Percentiles rank a stretch among this genome's conserved stretches.
These are phyloP conservation scores for Xylaria arbuscula DNA, from an alignment of 2,329 filamentous ascomycete genomes.

Conservation along the genomic window DNA sequence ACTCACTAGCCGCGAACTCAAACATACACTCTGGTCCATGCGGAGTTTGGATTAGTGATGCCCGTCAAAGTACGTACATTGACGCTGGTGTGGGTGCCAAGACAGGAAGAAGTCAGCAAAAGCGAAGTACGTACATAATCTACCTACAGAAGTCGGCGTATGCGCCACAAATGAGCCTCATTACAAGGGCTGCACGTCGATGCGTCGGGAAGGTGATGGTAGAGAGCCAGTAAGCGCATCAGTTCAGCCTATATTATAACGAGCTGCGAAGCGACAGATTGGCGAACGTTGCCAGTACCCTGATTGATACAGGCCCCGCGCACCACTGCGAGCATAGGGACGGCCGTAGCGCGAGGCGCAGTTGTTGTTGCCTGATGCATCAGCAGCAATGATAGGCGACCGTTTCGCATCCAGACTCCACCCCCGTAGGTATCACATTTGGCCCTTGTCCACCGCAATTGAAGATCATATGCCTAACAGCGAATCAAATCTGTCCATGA, in stretches of 20 bases:
- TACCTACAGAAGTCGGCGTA: background rate
- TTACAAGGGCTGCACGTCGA: background rate
- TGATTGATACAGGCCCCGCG: background rate
- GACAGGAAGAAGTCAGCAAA: background rate
- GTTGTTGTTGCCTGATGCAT: slow-evolving; percentile 17
- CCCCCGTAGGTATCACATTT: background rate
- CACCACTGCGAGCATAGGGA: background rate
- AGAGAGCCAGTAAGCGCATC: background rate
- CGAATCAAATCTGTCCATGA: slow-evolving; percentile 15
- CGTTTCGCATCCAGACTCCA: background rate
- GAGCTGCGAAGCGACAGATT: background rate
- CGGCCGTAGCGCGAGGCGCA: background rate
- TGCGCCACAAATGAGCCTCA: slow-evolving; percentile 11
- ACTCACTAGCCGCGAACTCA: background rate
- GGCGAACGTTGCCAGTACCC: background rate
- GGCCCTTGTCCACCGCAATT: slow-evolving; percentile 4
- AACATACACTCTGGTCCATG: background rate
- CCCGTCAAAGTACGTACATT: background rate
- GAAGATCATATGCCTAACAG: background rate
- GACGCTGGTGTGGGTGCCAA: background rate
- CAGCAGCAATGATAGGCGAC: slow-evolving; percentile 12
- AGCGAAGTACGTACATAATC: background rate
- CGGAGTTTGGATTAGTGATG: background rate
- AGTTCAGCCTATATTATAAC: slow-evolving; percentile 9
- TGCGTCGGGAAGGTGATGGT: too few relatives aligned